phyloP scores from a whole-genome alignment of 345 rosid species.

The Garcia nutans region DNA sequence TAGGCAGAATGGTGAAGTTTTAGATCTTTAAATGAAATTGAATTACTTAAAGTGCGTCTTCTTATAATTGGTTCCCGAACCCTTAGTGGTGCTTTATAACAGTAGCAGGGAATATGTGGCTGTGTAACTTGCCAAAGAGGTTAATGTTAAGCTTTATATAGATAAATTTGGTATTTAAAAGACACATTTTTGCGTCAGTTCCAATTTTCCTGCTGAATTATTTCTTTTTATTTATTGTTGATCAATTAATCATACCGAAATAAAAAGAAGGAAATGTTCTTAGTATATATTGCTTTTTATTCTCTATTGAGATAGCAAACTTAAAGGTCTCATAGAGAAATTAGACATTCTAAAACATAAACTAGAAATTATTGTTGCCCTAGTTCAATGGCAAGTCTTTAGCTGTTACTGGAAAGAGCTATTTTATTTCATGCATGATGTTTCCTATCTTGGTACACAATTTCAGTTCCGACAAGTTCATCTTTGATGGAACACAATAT shows the following conservation, averaged over 20 bases:
- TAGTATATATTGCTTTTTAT: not conserved
- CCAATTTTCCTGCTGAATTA: not conserved
- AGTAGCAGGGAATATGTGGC: not conserved
- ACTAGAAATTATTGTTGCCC: not conserved
- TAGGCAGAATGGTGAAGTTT: not conserved
- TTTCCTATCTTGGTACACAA: constrained; percentile 7
- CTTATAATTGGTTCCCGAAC: not conserved
- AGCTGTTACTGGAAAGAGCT: not conserved
- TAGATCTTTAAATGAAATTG: not conserved
- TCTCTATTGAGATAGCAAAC: not conserved
- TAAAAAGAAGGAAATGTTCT: not conserved
- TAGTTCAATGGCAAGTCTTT: not conserved
- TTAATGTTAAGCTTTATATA: not conserved
- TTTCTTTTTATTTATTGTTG: not conserved
- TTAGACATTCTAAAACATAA: not conserved
- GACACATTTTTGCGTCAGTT: not conserved
- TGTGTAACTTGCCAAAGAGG: too few relatives aligned
- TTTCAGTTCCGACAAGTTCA: not conserved
- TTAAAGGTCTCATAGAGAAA: not conserved
- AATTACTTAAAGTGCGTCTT: not conserved
- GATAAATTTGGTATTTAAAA: not conserved
- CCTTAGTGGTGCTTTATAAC: not conserved
- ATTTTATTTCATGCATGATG: not conserved
- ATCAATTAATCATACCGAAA: not conserved
- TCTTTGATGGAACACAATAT: constrained; percentile 22